A percentile compares a stretch with the other conserved stretches of the same genome.
These are phyloP conservation scores for Sutorius eximius DNA, from an alignment of 1,284 basidiomycete species.

Conservation along the genomic window DNA sequence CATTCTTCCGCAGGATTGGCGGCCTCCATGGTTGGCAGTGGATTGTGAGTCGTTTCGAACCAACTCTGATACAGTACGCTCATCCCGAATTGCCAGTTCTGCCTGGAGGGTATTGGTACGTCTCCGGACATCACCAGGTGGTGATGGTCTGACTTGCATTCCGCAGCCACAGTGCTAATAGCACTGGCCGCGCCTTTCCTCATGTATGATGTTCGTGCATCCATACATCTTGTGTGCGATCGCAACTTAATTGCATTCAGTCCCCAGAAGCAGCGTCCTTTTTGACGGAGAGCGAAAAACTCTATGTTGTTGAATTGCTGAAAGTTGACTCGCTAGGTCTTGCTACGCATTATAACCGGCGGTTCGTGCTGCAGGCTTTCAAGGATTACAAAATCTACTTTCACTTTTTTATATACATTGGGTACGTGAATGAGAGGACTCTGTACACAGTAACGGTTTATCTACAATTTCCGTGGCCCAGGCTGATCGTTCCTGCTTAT, in stretches of 20 bases:
- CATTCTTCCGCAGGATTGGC: slow-evolving; percentile 27
- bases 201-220: slow-evolving; percentile 41
- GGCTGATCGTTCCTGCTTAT: slow-evolving; percentile 51
- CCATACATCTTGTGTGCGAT: not conserved
- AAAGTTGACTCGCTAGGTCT: slow-evolving; percentile 36
- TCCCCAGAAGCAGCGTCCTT: slow-evolving; percentile 46
- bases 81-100: slow-evolving; percentile 25
- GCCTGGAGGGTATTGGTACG: slow-evolving; percentile 33
- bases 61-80: not conserved
- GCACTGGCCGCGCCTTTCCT: slow-evolving; percentile 40
- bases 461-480: slow-evolving; percentile 14
- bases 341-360: slow-evolving; percentile 35
- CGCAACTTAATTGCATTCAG: slow-evolving; percentile 23
- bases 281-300: slow-evolving; percentile 39
- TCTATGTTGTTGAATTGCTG: slow-evolving; percentile 38
- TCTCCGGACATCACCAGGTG: not conserved
- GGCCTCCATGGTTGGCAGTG: slow-evolving; percentile 44
- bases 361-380: slow-evolving; percentile 42
- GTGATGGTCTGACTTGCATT: not conserved
- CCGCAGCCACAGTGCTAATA: slow-evolving; percentile 39
- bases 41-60: slow-evolving; percentile 40
- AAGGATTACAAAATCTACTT: slow-evolving; percentile 45
- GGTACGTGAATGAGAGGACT: slow-evolving; percentile 27
- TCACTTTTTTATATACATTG: slow-evolving; percentile 43
- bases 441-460: not conserved